Conservation (phyloP, 768 basidiomycete species). For the Coprinellus aureogranulatus region DNA sequence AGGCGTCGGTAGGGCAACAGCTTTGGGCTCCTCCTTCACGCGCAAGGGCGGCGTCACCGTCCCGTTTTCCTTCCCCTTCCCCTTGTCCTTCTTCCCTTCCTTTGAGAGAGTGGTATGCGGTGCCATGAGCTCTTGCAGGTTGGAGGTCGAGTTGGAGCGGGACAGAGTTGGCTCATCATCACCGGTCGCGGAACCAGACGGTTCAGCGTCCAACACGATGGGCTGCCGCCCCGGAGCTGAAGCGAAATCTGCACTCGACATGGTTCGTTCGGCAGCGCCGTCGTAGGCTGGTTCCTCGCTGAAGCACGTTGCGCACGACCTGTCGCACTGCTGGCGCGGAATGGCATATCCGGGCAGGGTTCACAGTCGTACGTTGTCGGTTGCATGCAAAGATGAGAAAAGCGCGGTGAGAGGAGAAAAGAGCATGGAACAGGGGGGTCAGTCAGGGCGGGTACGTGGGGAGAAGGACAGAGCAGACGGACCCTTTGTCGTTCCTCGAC, state of each 20-base stretch:
- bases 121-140: conserved; percentile 33
- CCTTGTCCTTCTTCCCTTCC: conserved; percentile 49
- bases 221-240: conserved; percentile 40
- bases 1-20: conserved; percentile 42
- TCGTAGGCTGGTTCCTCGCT: conserved; percentile 59
- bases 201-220: conserved; percentile 49
- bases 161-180: conserved; percentile 63
- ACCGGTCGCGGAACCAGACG: conserved; percentile 44
- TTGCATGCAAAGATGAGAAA: neutral
- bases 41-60: conserved; percentile 29
- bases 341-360: neutral
- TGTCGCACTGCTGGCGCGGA: conserved; percentile 44
- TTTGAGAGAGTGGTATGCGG: conserved; percentile 24
- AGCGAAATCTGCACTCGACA: conserved; percentile 33
- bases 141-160: conserved; percentile 58
- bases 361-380: conserved; percentile 13
- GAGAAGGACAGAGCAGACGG: conserved; percentile 31
- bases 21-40: conserved; percentile 54
- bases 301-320: conserved; percentile 73
- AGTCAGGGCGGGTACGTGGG: conserved; percentile 13
- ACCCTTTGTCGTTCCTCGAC: conserved; percentile 72
- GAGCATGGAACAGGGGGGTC: conserved; percentile 20
- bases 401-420: conserved; percentile 10
- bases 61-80: conserved; percentile 51
- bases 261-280: conserved; percentile 37